phyloP scores from a whole-genome alignment of 352 stramenopile genomes.

The Phytophthora aleatoria region DNA sequence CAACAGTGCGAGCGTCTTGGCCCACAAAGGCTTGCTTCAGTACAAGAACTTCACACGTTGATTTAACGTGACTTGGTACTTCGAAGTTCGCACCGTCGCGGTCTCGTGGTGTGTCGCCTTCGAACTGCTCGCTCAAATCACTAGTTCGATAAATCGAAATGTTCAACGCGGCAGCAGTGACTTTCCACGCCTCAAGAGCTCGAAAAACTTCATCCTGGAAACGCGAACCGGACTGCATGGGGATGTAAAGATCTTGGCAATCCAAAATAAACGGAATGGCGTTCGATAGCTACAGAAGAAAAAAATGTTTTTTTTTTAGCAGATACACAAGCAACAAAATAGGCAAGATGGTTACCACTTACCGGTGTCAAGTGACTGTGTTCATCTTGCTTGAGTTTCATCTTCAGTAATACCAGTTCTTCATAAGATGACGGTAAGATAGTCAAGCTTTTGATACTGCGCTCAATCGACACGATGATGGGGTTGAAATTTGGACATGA shows the following conservation, averaged over 20 bases:
- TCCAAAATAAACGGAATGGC: slow-evolving; percentile 42
- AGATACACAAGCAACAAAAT: background rate
- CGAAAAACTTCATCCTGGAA: slow-evolving; percentile 72
- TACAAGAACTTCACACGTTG: slow-evolving; percentile 32
- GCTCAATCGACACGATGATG: slow-evolving; percentile 67
- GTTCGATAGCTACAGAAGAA: slow-evolving; percentile 36
- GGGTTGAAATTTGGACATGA: slow-evolving; percentile 56
- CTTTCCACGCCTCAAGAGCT: slow-evolving; percentile 62
- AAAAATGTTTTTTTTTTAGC: background rate
- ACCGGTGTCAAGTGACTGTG: slow-evolving; percentile 33
- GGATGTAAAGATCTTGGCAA: slow-evolving; percentile 46
- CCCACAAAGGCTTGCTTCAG: slow-evolving; percentile 25
- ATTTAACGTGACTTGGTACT: slow-evolving; percentile 21
- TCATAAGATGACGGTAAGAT: slow-evolving; percentile 60
- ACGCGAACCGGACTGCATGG: slow-evolving; percentile 60
- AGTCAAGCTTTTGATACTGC: slow-evolving; percentile 51
- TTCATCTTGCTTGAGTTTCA: slow-evolving; percentile 50
- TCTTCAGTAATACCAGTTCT: slow-evolving; percentile 65
- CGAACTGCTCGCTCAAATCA: slow-evolving; percentile 42
- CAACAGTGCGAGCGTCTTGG: slow-evolving; percentile 23
- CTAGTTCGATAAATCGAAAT: slow-evolving; percentile 64
- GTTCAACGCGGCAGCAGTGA: slow-evolving; percentile 40
- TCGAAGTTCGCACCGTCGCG: slow-evolving; percentile 17
- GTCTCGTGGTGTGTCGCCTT: slow-evolving; percentile 51
- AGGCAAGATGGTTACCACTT: slow-evolving; percentile 5